These are phyloP conservation scores for Dendrobium chrysotoxum DNA, from an alignment of 106 monocot genomes.

Conservation along the genomic window DNA sequence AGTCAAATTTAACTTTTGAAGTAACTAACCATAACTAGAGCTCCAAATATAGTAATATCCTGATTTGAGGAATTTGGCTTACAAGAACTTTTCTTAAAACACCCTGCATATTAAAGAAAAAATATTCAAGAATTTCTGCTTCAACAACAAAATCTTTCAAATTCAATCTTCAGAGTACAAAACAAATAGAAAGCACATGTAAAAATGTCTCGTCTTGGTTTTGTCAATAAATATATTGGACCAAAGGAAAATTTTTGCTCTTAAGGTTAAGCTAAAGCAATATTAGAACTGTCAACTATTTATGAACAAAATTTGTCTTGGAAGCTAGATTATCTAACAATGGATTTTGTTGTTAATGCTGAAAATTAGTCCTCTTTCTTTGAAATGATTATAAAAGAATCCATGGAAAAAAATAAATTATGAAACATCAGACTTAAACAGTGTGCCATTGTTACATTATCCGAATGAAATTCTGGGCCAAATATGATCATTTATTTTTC, in stretches of 20 bases:
- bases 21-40: conserved; percentile 55
- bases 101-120: conserved; percentile 35
- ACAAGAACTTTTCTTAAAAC: conserved; percentile 73
- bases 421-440: neutral
- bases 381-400: neutral
- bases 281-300: neutral
- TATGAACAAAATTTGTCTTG: neutral
- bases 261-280: neutral
- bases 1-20: neutral
- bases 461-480: neutral
- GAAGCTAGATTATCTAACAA: neutral
- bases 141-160: neutral
- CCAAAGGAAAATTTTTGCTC: neutral
- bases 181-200: neutral
- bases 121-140: neutral
- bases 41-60: conserved; percentile 60
- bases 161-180: neutral
- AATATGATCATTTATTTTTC: neutral
- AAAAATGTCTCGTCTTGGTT: neutral
- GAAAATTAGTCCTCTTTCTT: neutral
- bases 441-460: neutral
- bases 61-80: conserved; percentile 57
- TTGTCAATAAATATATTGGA: neutral
- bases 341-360: neutral
- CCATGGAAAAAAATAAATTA: neutral